Conservation (phyloP, 179 eudicot genomes). For the Beta lomatogona region DNA sequence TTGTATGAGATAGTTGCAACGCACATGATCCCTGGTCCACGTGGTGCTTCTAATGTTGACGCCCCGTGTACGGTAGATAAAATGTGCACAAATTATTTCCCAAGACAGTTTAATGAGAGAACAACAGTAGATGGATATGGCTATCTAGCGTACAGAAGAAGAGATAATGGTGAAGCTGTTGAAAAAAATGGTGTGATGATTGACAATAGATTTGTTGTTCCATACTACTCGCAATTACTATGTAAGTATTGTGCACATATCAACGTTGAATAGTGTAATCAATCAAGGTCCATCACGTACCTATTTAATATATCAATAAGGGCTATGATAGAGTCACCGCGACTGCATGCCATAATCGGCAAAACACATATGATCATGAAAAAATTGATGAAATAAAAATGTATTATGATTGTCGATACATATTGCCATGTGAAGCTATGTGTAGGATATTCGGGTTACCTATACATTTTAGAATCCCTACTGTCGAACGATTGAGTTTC, state of each 20-base stretch:
- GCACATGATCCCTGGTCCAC: slow-evolving; percentile 7
- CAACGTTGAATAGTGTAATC: slow-evolving; percentile 32
- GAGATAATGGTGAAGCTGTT: background rate
- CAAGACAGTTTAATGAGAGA: background rate
- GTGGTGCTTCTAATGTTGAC: too few species aligned
- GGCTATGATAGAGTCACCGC: background rate
- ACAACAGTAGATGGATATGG: slow-evolving; percentile 26
- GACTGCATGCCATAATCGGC: too few species aligned
- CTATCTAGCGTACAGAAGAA: slow-evolving; percentile 12
- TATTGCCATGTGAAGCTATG: too few species aligned
- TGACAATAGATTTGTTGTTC: slow-evolving; percentile 28
- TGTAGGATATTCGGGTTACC: too few species aligned
- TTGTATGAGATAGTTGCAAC: slow-evolving; percentile 2
- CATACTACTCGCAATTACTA: background rate
- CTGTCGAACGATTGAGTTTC: background rate
- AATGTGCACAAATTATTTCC: slow-evolving; percentile 15
- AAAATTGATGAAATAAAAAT: too few species aligned
- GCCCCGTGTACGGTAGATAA: slow-evolving; percentile 13
- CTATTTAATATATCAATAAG: slow-evolving; percentile 26
- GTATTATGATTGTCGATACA: too few species aligned
- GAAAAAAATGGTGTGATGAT: background rate
- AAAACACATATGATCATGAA: too few species aligned
- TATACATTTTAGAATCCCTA: too few species aligned
- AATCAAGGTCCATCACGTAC: background rate
- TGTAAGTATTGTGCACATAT: slow-evolving; percentile 12